These are phyloP conservation scores for Nemania diffusa DNA, from an alignment of 2,329 filamentous ascomycete species.

Conservation along the genomic window DNA sequence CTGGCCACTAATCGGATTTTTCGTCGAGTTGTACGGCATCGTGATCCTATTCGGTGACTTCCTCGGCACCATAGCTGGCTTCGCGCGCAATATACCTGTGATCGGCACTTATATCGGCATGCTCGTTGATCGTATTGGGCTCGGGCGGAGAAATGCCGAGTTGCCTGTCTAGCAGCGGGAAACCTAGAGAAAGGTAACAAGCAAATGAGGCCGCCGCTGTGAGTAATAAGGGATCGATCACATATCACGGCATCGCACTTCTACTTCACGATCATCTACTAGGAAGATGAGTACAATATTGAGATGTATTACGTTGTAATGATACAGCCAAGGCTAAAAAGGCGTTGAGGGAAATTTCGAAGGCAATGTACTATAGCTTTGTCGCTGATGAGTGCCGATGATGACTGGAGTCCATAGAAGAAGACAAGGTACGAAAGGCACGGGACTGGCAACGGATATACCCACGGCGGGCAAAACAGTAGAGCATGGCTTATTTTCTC, in stretches of 20 bases:
- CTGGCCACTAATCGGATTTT: conserved; percentile 92
- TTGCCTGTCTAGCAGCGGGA: conserved; percentile 72
- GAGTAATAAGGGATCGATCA: background rate
- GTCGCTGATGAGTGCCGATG: conserved; percentile 13
- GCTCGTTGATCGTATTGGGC: conserved; percentile 74
- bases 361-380: conserved; percentile 30
- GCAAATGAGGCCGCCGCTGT: background rate
- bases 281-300: conserved; percentile 23
- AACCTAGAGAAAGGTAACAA: background rate
- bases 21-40: conserved; percentile 92
- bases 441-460: conserved; percentile 30
- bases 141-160: conserved; percentile 77
- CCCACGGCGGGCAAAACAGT: conserved; percentile 28
- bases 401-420: conserved; percentile 22
- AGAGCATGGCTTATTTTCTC: conserved; percentile 24
- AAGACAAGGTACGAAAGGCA: conserved; percentile 24
- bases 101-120: conserved; percentile 86
- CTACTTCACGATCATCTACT: conserved; percentile 19
- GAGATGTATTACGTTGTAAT: conserved; percentile 33
- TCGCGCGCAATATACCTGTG: conserved; percentile 84
- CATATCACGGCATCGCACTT: conserved; percentile 12
- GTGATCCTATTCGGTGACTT: conserved; percentile 96
- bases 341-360: conserved; percentile 7
- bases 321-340: conserved; percentile 27
- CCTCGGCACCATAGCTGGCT: conserved; percentile 88